phyloP scores from a whole-genome alignment of 345 rosid species.

The Euclidium syriacum region DNA sequence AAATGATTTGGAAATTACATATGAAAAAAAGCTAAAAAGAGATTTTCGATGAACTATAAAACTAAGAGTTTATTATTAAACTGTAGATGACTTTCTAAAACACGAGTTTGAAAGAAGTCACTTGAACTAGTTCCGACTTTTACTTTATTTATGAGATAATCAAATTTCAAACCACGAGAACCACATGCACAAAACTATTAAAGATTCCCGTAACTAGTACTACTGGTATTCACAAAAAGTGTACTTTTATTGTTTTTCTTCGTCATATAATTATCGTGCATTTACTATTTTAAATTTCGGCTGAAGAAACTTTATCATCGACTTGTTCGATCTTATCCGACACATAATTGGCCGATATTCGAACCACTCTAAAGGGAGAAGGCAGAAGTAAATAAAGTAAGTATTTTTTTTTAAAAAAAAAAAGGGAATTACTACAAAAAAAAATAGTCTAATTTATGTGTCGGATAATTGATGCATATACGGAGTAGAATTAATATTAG shows the following conservation, averaged over 20 bases:
- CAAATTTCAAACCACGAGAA: slow-evolving; percentile 17
- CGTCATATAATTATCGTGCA: not conserved
- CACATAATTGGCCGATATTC: slow-evolving; percentile 1
- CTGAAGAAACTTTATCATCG: not conserved
- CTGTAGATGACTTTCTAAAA: not conserved
- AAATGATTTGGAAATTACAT: no score
- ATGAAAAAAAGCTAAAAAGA: no score
- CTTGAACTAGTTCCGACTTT: not conserved
- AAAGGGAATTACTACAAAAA: no score
- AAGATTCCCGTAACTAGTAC: not conserved
- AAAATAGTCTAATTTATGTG: no score
- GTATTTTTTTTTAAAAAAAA: no score
- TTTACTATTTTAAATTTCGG: slow-evolving; percentile 12
- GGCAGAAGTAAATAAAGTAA: no score
- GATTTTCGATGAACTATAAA: no score
- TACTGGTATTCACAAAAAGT: not conserved
- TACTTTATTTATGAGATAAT: not conserved
- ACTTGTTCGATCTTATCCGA: slow-evolving; percentile 16
- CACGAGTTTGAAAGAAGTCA: not conserved
- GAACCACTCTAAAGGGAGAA: no score
- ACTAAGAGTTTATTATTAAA: not conserved
- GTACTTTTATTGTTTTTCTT: not conserved
- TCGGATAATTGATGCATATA: no score
- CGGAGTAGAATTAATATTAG: no score
- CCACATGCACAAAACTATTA: slow-evolving; percentile 11